Evolutionary conservation across 768 basidiomycete genomes (phyloP), one percentile per base, ranked within the genome.

Genomic region (Suillus tomentosus): DNA sequence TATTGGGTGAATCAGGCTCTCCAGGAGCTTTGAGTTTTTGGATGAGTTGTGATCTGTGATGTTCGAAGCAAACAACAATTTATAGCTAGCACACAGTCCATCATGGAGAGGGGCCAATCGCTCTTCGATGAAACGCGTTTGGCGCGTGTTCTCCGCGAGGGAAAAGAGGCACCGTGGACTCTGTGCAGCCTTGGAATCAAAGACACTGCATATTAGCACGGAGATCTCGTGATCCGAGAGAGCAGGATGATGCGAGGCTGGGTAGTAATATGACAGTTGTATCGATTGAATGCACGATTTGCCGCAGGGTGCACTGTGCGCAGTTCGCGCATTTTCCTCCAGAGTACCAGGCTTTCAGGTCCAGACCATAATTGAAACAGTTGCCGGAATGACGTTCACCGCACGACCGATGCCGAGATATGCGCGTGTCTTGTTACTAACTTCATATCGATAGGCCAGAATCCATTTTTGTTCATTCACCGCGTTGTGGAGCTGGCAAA

Each of bases 11-110:
- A 61, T 60, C 69, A 10, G 58, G 66, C 71, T 77, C 74, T 64
- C 74, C 74, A 65, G 76, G 75, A 77, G 72, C 68, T 53, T 70
- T 15, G 56, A 69, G 43, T 57, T 10, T 63, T 70, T 53, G 75
- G 73, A 76, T 70, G 81, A 85, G 74, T 72, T 75, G 80, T 82
- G 70, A 72, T 76, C 66, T 60, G 45, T 63, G 62, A 60, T 62
- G 31, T 42, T 48, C 45, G 63, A 50, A 61, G 55, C 51, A 56
- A 53, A 50, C 43, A 61, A 63, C 43, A 62, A 42, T 76, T 74
- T 76, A 76, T 76, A 75, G 55, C 60, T 64, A 63, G 3, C 9
- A 58, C 63, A 6, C 42, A 58, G 60, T 62, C 64, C 66, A 64
- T 62, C 62, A 48, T 64, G 58, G 63, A 61, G 66, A 54, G 58